Evolutionary conservation across 2,329 filamentous ascomycete genomes (phyloP), one percentile per base, ranked within the genome.

Genomic region (Verticillium nubilum): DNA sequence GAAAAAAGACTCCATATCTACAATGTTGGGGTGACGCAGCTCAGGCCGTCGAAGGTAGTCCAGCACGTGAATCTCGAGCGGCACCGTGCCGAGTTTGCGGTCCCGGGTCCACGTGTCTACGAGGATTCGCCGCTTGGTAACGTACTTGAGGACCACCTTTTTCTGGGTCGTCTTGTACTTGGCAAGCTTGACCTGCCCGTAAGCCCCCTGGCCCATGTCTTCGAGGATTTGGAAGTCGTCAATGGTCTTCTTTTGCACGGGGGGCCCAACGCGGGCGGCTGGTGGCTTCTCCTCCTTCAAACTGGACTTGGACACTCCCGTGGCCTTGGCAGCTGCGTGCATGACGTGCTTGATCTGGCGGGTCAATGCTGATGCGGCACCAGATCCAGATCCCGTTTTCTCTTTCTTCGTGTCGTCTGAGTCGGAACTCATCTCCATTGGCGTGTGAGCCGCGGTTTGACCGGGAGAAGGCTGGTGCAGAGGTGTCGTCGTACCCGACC

Each of bases 31-130:
- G 66, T 90, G 87, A 53, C 78, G 79, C 29, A 88, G 76, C 52
- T 85, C 86, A 58, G 88, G 92, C 29, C 88, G 85, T 27, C 92
- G 87, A 12, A 99, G 85, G 70, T 94, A 99, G 73, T 99, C 92
- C 17, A 99, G 80, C 35, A 99, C 95, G 68, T 99, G 95, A 63
- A 99, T 98, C 73, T 99, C 95, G 61, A 99, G 80, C 1, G 95
- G 95, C 1, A 99, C 95, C 0, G 95, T 99, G 17, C 95, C 95
- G 13, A 99, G 83, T 58, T 90, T 87, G 53, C 95, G 87, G 75
- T 99, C 95, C 60, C 95, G 86, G 31, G 94, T 98, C 95, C 95
- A 99, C 0, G 95, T 99, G 75, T 99, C 95, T 62, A 99, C 94
- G 15, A 99, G 83, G 72, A 99, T 99, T 52, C 94, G 90, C 61